Base-by-base conservation (phyloP, 768 basidiomycete species). In the Hebeloma cylindrosporum region DNA sequence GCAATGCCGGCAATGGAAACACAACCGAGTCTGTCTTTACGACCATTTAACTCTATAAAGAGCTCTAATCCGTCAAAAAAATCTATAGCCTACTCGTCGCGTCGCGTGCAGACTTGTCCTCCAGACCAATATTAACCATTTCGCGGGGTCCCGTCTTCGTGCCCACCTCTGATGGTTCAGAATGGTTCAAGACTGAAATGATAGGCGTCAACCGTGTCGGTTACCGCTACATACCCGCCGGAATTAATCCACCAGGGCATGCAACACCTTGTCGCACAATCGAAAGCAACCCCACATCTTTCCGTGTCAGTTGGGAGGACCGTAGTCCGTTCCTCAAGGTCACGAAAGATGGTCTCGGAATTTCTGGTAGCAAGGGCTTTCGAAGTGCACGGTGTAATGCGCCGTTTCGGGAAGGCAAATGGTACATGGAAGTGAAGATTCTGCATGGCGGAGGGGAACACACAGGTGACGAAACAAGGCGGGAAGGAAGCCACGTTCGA, bases 351-450 rank as follows among this genome's bases (percentile, higher is more conserved):
- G 93, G 88, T 0, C 61, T 87, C 3, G 78, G 80, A 1, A 66
- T 94, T 41, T 71, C 79, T 2, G 91, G 94, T 5, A 85, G 87
- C 59, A 88, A 87, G 40, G 96, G 96, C 3, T 98, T 93, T 63
- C 73, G 95, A 18, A 91, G 88, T 54, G 93, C 86, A 3, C 79
- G 96, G 17, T 85, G 85, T 47, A 98, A 96, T 63, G 85, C 90
- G 1, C 88, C 92, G 0, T 77, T 98, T 16, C 75, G 91, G 17
- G 83, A 93, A 55, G 96, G 96, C 4, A 79, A 77, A 9, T 98
- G 93, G 93, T 98, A 93, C 63, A 81, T 93, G 75, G 96, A 99
- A 70, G 80, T 95, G 35, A 80, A 79, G 60, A 74, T 98, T 52
- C 69, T 85, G 16, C 76, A 79, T 31, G 85, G 88, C 0, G 87